Evolutionary conservation across 2,329 filamentous ascomycete genomes (phyloP).

Genomic region (Fusarium fracticaudum): DNA sequence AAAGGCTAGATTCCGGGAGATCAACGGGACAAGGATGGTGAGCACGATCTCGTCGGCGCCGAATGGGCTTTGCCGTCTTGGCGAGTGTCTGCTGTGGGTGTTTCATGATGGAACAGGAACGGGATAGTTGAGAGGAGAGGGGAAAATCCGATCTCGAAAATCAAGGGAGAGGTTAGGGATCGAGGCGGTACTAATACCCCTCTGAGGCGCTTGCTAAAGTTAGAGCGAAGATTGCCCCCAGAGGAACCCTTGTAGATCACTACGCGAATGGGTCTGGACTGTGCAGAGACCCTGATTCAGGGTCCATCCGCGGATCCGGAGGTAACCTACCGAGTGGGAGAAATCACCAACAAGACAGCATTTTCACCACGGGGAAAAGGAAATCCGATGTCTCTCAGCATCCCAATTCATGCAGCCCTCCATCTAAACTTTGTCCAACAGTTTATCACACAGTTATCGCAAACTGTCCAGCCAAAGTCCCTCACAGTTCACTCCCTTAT

Average conservation of each 20-base stretch:
- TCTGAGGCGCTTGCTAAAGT: neutral
- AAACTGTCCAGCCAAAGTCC: neutral
- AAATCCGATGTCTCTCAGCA: neutral
- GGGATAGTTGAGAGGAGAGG: neutral
- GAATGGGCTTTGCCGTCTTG: neutral
- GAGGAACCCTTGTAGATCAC: conserved; percentile 9
- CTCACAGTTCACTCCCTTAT: neutral
- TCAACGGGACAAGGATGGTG: neutral
- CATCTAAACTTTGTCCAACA: neutral
- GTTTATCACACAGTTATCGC: neutral
- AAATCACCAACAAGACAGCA: neutral
- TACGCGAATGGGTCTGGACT: neutral
- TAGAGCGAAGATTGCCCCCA: neutral
- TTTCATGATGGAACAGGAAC: neutral
- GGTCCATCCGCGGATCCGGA: conserved; percentile 23
- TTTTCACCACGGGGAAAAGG: neutral
- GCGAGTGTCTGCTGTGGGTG: conserved; percentile 1
- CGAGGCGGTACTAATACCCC: conserved; percentile 18
- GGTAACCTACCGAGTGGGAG: neutral
- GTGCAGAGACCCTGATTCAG: conserved; percentile 23
- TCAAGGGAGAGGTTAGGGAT: conserved; percentile 9
- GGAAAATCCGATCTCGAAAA: neutral
- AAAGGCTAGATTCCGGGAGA: conserved; percentile 5
- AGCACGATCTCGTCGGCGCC: conserved; percentile 5
- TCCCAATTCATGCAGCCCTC: neutral